Evolutionary conservation across 1,284 basidiomycete species (phyloP).

Genomic region (Volvariella surrecta): DNA sequence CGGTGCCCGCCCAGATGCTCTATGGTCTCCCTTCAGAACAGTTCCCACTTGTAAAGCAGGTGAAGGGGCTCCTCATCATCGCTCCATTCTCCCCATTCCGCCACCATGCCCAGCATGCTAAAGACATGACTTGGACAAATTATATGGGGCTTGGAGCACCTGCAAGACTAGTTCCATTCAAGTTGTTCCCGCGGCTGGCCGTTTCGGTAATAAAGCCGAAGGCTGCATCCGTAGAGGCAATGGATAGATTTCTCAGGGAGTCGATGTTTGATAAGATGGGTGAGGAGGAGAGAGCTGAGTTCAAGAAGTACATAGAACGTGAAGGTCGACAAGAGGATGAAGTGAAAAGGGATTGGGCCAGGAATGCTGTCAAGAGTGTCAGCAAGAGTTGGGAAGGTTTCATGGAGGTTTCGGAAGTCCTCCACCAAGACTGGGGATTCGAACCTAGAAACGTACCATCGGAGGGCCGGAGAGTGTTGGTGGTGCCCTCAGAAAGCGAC

Average conservation of each 20-base stretch:
- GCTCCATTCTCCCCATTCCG: slow-evolving; percentile 37
- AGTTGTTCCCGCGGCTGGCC: slow-evolving; percentile 23
- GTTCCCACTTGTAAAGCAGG: slow-evolving; percentile 40
- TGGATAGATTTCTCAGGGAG: slow-evolving; percentile 29
- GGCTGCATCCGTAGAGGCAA: slow-evolving; percentile 27
- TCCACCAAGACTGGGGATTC: slow-evolving; percentile 46
- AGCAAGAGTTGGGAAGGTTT: slow-evolving; percentile 45
- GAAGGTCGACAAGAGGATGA: slow-evolving; percentile 29
- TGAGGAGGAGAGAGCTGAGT: slow-evolving; percentile 29
- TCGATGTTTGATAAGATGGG: slow-evolving; percentile 32
- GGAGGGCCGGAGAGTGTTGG: slow-evolving; percentile 34
- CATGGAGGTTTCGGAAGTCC: slow-evolving; percentile 28
- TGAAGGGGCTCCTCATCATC: slow-evolving; percentile 38
- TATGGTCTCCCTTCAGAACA: slow-evolving; percentile 40
- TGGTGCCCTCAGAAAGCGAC: slow-evolving; percentile 33
- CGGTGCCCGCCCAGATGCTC: slow-evolving; percentile 44
- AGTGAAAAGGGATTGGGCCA: slow-evolving; percentile 30
- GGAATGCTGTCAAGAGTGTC: slow-evolving; percentile 36
- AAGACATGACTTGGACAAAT: slow-evolving; percentile 31
- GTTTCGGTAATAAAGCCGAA: slow-evolving; percentile 22
- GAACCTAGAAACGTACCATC: slow-evolving; percentile 20
- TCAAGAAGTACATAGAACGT: slow-evolving; percentile 30
- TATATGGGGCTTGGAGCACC: slow-evolving; percentile 41
- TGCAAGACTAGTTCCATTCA: slow-evolving; percentile 31
- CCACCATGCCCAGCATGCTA: slow-evolving; percentile 34